Evolutionary conservation across 1,284 basidiomycete genomes (phyloP).

Genomic region (Heimioporus retisporus): DNA sequence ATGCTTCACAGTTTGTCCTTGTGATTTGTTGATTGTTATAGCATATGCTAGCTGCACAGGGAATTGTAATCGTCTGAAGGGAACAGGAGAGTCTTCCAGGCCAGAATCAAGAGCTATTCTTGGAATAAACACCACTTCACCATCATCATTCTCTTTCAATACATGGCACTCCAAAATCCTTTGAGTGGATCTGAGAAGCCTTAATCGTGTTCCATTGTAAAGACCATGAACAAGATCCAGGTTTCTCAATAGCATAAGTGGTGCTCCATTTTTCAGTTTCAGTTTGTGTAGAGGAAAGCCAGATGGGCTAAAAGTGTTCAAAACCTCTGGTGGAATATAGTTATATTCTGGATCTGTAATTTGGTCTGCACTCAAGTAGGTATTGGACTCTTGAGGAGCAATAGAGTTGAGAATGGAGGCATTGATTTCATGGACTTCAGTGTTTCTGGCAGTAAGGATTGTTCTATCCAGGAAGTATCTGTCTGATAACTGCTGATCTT

Average conservation of each 20-base stretch:
- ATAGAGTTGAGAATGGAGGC: too few species aligned
- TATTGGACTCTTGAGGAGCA: too few species aligned
- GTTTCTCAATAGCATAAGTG: not conserved
- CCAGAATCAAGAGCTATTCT: too few species aligned
- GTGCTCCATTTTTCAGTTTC: slow-evolving; percentile 21
- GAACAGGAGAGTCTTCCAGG: too few species aligned
- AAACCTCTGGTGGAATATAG: slow-evolving; percentile 32
- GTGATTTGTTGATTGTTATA: slow-evolving; percentile 50
- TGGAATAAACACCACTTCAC: too few species aligned
- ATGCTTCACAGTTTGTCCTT: slow-evolving; percentile 45
- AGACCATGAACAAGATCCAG: slow-evolving; percentile 20
- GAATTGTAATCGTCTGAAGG: too few species aligned
- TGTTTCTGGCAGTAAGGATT: slow-evolving; percentile 36
- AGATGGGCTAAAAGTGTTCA: slow-evolving; percentile 30
- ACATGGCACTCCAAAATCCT: slow-evolving; percentile 43
- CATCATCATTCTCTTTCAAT: too few species aligned
- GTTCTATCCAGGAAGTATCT: not conserved
- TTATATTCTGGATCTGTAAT: slow-evolving; percentile 13
- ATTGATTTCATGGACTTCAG: too few species aligned
- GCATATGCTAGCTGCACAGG: too few species aligned
- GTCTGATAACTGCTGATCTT: not conserved
- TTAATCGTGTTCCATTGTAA: slow-evolving; percentile 47
- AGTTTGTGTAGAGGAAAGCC: slow-evolving; percentile 40
- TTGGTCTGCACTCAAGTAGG: slow-evolving; percentile 29
- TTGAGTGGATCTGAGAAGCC: slow-evolving; percentile 22